Conservation (phyloP, 305 asterid genomes). For the Fraxinus nigra region DNA sequence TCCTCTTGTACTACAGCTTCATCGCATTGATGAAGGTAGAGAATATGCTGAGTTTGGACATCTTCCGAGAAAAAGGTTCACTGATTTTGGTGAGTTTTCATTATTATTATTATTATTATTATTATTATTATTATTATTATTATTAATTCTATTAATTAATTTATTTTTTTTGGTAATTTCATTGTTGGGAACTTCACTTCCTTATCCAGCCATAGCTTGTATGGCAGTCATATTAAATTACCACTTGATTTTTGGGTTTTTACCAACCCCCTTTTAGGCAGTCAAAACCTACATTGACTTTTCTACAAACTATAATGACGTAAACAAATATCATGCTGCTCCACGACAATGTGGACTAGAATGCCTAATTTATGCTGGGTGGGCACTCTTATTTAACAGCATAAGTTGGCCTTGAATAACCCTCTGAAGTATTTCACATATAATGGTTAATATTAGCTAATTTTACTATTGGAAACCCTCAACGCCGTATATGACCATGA, state of each 20-base stretch:
- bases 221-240: neutral
- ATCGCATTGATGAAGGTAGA: slow-evolving; percentile 74
- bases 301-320: neutral
- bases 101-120: no score
- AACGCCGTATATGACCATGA: neutral
- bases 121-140: no score
- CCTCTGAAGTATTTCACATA: neutral
- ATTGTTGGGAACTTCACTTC: neutral
- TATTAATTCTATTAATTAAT: no score
- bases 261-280: neutral
- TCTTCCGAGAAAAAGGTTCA: slow-evolving; percentile 75
- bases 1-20: slow-evolving; percentile 96
- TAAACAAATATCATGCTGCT: neutral
- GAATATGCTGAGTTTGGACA: slow-evolving; percentile 98
- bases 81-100: slow-evolving; percentile 65
- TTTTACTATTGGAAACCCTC: neutral
- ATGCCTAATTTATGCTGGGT: neutral
- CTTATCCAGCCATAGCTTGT: neutral
- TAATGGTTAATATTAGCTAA: neutral
- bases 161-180: neutral
- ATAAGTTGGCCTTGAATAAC: neutral
- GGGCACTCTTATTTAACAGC: neutral
- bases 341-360: neutral
- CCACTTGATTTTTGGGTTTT: slow-evolving; percentile 1
- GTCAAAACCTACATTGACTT: neutral